A percentile compares a stretch with the other conserved stretches of the same genome.
These are phyloP conservation scores for Backusella circina DNA, from an alignment of 192 early-diverging fungal species.

Conservation along the genomic window DNA sequence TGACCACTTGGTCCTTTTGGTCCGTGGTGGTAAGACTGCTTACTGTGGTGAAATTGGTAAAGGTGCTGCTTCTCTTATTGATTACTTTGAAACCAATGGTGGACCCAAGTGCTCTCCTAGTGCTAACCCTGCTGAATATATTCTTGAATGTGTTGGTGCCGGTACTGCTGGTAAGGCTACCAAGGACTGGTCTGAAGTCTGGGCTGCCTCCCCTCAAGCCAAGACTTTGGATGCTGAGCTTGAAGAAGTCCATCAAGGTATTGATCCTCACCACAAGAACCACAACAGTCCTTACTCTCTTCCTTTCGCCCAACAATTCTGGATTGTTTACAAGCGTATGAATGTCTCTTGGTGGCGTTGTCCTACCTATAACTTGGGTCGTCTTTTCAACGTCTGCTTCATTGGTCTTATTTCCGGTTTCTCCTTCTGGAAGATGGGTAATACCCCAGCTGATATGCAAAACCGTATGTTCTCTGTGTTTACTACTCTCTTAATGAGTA, in stretches of 20 bases:
- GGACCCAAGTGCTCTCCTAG: constrained; percentile 56
- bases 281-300: constrained; percentile 43
- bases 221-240: constrained; percentile 42
- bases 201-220: constrained; percentile 58
- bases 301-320: constrained; percentile 41
- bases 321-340: constrained; percentile 64
- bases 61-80: constrained; percentile 57
- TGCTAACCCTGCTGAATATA: constrained; percentile 85
- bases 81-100: constrained; percentile 74
- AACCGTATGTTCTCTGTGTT: constrained; percentile 75
- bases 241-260: constrained; percentile 39
- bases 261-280: constrained; percentile 28
- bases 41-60: constrained; percentile 80
- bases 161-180: constrained; percentile 46
- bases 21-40: constrained; percentile 73
- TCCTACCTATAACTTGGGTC: constrained; percentile 72
- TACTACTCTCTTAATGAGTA: constrained; percentile 58
- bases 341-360: constrained; percentile 66
- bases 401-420: constrained; percentile 63
- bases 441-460: constrained; percentile 57
- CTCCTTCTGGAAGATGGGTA: constrained; percentile 62
- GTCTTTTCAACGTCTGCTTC: constrained; percentile 54
- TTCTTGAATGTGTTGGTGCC: constrained; percentile 76
- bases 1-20: constrained; percentile 76
- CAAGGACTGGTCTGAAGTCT: constrained; percentile 71